phyloP scores from a whole-genome alignment of 441 rosid genomes.

The Sinapis alba region DNA sequence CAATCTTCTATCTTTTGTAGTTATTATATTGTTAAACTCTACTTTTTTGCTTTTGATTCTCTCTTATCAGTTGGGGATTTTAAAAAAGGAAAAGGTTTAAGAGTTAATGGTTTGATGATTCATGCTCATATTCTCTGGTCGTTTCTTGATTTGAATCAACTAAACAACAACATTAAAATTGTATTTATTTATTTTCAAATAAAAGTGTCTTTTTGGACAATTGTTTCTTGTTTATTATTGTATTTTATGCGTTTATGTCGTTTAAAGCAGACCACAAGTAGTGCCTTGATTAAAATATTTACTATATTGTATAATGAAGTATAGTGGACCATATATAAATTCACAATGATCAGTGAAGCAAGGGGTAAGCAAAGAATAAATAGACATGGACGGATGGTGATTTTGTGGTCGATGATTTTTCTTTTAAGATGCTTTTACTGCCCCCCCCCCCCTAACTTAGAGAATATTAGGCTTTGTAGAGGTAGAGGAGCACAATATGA shows the following conservation, averaged over 20 bases:
- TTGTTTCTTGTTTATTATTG: conserved; percentile 11
- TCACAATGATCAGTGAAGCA: conserved; percentile 7
- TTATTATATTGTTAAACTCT: conserved; percentile 24
- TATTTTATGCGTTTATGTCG: conserved; percentile 31
- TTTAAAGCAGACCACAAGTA: conserved; percentile 22
- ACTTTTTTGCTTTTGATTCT: conserved; percentile 37
- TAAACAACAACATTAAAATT: conserved; percentile 10
- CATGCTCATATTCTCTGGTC: conserved; percentile 33
- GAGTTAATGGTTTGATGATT: conserved; percentile 43
- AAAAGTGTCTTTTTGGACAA: conserved; percentile 39
- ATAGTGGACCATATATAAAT: conserved; percentile 4
- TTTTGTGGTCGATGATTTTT: conserved; percentile 6
- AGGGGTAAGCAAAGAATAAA: conserved; percentile 41
- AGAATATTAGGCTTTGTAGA: conserved; percentile 28
- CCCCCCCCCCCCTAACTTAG: conserved; percentile 1
- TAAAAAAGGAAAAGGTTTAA: conserved; percentile 19
- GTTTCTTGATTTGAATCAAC: conserved; percentile 30
- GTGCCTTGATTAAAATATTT: background rate
- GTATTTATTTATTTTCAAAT: conserved; percentile 7
- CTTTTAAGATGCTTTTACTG: conserved; percentile 37
- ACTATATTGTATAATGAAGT: background rate
- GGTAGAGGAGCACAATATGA: background rate
- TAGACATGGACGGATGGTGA: conserved; percentile 23
- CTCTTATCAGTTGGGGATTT: conserved; percentile 35
- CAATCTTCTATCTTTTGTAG: background rate